Percentiles rank a stretch among this genome's conserved stretches.
Conservation (phyloP, 2,329 filamentous ascomycete genomes). For the Dactylellina parvicollis region DNA sequence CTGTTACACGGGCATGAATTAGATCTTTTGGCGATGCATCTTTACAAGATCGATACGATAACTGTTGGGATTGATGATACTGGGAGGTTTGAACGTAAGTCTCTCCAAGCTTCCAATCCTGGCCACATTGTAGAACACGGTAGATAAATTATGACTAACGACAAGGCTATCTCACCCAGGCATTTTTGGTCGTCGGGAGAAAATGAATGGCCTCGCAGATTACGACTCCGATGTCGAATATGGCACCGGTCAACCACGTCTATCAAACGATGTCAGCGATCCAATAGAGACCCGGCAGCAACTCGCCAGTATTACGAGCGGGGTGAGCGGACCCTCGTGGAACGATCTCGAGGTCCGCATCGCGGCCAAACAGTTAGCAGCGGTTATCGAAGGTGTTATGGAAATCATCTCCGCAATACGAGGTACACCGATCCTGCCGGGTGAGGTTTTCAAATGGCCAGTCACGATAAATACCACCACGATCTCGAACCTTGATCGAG, state of each 20-base stretch:
- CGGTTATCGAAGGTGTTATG: conserved; percentile 34
- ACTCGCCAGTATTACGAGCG: conserved; percentile 17
- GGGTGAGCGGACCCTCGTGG: conserved; percentile 18
- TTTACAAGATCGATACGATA: conserved; percentile 31
- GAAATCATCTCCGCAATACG: conserved; percentile 10
- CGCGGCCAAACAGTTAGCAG: conserved; percentile 7
- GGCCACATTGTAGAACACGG: no score
- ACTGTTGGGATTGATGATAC: neutral
- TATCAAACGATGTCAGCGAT: neutral
- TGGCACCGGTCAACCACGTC: neutral
- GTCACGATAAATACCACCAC: conserved; percentile 1
- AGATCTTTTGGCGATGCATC: conserved; percentile 34
- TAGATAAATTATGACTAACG: neutral
- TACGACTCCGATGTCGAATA: neutral
- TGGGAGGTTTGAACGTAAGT: conserved; percentile 5
- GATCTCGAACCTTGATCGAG: conserved; percentile 3
- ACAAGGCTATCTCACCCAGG: neutral
- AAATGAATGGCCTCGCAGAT: neutral
- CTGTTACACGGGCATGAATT: conserved; percentile 35
- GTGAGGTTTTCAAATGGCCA: conserved; percentile 17
- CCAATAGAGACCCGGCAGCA: conserved; percentile 24
- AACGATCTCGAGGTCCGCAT: conserved; percentile 20
- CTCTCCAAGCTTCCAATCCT: neutral
- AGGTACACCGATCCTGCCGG: neutral
- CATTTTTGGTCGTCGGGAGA: neutral